A percentile compares a stretch with the other conserved stretches of the same genome.
Conservation (phyloP, 108 stramenopile genomes). For the Cyclostephanos tholiformis region DNA sequence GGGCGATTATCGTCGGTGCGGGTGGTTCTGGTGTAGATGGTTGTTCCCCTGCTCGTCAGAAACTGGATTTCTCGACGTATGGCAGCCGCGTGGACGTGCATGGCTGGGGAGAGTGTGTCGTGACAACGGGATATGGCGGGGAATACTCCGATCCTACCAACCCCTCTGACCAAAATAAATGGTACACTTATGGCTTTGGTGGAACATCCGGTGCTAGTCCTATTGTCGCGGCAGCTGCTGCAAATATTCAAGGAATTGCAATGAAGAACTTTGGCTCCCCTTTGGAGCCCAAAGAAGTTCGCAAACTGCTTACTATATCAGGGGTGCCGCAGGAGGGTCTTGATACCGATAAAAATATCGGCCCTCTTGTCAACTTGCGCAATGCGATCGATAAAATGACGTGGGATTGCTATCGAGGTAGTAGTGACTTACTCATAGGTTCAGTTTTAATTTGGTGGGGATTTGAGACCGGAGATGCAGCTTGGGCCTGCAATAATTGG, state of each 20-base stretch:
- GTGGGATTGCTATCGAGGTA: no score
- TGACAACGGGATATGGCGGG: constrained; percentile 11
- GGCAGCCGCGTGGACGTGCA: constrained; percentile 19
- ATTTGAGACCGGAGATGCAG: no score
- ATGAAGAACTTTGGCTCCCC: constrained; percentile 8
- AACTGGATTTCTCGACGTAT: background rate
- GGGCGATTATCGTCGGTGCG: constrained; percentile 15
- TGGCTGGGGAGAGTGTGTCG: constrained; percentile 13
- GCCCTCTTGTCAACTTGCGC: constrained; percentile 16
- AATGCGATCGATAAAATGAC: constrained; percentile 10
- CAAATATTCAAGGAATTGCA: constrained; percentile 23
- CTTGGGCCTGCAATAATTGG: no score
- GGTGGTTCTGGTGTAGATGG: constrained; percentile 9
- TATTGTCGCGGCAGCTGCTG: constrained; percentile 21
- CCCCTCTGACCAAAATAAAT: background rate
- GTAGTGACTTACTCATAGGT: no score
- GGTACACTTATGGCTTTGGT: constrained; percentile 7
- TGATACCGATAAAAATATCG: constrained; percentile 5
- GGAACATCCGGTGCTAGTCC: constrained; percentile 22
- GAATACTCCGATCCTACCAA: background rate
- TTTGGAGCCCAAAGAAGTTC: constrained; percentile 2
- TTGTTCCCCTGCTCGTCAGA: background rate
- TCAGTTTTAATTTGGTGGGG: no score
- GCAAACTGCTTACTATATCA: constrained; percentile 8
- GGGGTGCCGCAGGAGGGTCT: constrained; percentile 1